Base-by-base conservation (phyloP, 495 filamentous ascomycete species). In the Penicillium maclennaniae region DNA sequence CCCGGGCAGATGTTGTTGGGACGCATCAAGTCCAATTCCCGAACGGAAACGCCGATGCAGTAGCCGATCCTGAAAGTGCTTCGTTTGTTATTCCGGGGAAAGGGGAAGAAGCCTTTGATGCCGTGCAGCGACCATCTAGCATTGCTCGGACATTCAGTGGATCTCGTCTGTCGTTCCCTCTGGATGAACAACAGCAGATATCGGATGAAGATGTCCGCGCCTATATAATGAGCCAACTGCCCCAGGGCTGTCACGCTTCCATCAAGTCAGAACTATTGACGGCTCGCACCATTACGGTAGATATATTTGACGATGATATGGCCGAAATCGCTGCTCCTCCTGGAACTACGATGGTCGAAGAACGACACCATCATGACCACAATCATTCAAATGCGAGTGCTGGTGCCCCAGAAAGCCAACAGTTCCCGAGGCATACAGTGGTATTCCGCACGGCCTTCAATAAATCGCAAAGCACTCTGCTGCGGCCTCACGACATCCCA, bases 271-370 rank as follows among this genome's bases (percentile, higher is more conserved):
- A 83, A 20, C 72, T 80, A 8, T 75, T 79, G 17, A 87, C 83
- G 7, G 85, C 82, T 4, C 84, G 83, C 45, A 89, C 80, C 0
- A 84, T 90, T 54, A 88, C 85, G 0, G 85, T 91, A 4, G 85
- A 89, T 50, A 80, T 90, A 17, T 82, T 74, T 16, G 83, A 87
- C 39, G 74, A 82, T 25, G 73, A 80, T 17, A 72, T 72, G 20
- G 73, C 82, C 4, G 78, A 83, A 15, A 76, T 91, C 23, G 67
- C 77, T 8, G 79, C 86, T 9, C 85, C 87, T 2, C 80, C 83
- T 1, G 83, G 84, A 0, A 80, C 87, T 19, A 85, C 86, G 59
- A 72, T 91, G 49, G 63, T 90, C 27, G 78, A 84, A 58, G 76
- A 87, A 67, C 66, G 66, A 20, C 72, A 77, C 16, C 66, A 75